Base-by-base conservation (phyloP, 179 eudicot genomes). In the Silene vulgaris region DNA sequence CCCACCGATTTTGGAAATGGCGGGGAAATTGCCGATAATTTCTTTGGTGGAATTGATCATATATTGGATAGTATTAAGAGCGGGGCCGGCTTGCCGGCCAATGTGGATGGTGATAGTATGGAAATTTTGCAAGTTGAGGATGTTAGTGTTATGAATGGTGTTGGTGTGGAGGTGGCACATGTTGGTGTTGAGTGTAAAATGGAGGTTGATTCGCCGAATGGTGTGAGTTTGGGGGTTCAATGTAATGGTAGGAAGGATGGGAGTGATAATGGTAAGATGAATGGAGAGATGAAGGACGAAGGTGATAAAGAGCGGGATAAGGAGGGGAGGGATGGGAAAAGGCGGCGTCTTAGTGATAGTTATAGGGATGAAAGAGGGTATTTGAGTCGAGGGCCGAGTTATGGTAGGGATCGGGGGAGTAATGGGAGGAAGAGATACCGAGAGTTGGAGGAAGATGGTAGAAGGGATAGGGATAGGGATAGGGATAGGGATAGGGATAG, bases 21-120 rank as follows among this genome's bases (percentile, higher is more conserved):
- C 23, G 66, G 79, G 30, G 79, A 74, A 40, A 69, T 75, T 1
- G 78, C 62, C 20, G 82, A 87, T 40, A 71, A 89, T 73, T 88
- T 89, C 65, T 91, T 89, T 40, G 86, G 91, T 63, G 91, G 91
- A 20, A 87, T 89, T 72, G 90, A 93, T 85, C 86, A 78, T 65
- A 85, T 93, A 78, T 84, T 90, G 29, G 91, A 89, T 69, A 82
- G 85, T 76, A 86, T 91, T 9, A 91, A 85, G 77, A 86, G 84
- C 54, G 89, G 88, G 3, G 80, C 71, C 2, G 87, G 86, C 20
- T 83, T 87, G 78, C 74, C 84, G 60, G 50, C 48, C 12, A 69
- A 57, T 59, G 76, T 35, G 40, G 20, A 32, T 63, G 66, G 56
- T 57, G 70, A 45, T 28, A 50, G 43, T 69, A 76, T 26, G 32